Percentiles rank a stretch among this genome's conserved stretches.
phyloP scores from a whole-genome alignment of 495 filamentous ascomycete genomes.

The Tuber aestivum region DNA sequence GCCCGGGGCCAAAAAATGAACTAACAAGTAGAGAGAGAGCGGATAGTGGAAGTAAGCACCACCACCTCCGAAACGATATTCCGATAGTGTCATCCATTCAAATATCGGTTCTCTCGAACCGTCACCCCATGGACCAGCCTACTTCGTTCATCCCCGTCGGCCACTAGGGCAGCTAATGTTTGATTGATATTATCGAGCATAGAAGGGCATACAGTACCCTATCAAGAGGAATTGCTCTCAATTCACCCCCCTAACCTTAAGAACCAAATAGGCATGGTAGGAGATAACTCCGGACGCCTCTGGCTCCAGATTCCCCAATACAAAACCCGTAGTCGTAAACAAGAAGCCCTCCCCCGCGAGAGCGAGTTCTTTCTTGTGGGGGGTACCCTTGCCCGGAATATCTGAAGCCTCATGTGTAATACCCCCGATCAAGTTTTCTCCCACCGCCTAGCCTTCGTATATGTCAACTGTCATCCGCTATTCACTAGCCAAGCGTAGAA shows the following conservation, averaged over 20 bases:
- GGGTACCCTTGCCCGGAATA: slow-evolving; percentile 77
- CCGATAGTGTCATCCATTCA: slow-evolving; percentile 72
- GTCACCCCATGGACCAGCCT: slow-evolving; percentile 70
- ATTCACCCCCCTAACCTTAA: slow-evolving; percentile 71
- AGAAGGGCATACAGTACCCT: slow-evolving; percentile 46
- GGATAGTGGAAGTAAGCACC: slow-evolving; percentile 49
- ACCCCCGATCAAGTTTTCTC: slow-evolving; percentile 85
- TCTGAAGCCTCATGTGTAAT: slow-evolving; percentile 76
- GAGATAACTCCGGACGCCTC: slow-evolving; percentile 66
- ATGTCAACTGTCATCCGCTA: no score
- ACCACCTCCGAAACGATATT: slow-evolving; percentile 82
- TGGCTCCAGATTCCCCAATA: slow-evolving; percentile 36
- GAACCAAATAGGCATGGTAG: slow-evolving; percentile 80
- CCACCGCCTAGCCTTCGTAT: no score
- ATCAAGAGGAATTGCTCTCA: slow-evolving; percentile 67
- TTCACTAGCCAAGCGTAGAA: no score
- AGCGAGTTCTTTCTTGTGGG: slow-evolving; percentile 80
- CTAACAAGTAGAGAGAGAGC: no score
- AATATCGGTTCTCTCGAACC: slow-evolving; percentile 83
- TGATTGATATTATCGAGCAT: slow-evolving; percentile 20
- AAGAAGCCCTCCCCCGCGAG: slow-evolving; percentile 81
- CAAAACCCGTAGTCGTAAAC: slow-evolving; percentile 53
- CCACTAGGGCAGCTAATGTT: slow-evolving; percentile 49
- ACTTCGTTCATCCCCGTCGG: slow-evolving; percentile 81
- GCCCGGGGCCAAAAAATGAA: slow-evolving; percentile 46